These are phyloP conservation scores for Hemerocallis citrina DNA, from an alignment of 106 monocot genomes.

Conservation along the genomic window DNA sequence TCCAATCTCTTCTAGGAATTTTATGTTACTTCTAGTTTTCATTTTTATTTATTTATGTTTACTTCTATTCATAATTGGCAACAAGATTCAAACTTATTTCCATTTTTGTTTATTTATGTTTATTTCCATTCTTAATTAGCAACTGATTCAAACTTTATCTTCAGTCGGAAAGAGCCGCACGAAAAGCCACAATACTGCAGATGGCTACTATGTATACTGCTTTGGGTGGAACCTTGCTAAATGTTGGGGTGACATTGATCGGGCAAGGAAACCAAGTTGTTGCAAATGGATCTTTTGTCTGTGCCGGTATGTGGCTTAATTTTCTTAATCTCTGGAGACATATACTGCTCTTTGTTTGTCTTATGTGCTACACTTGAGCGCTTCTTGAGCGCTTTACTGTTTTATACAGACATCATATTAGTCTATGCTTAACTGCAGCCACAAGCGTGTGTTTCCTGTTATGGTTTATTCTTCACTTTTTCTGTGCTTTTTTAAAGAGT, in stretches of 20 bases:
- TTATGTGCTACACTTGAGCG: too few species aligned
- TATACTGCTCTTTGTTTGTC: background rate
- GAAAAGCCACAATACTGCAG: constrained; percentile 77
- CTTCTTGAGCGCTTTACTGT: too few species aligned
- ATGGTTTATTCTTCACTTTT: too few species aligned
- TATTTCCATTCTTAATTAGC: background rate
- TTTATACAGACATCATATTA: too few species aligned
- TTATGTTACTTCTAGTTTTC: background rate
- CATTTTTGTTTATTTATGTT: too few species aligned
- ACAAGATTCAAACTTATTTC: too few species aligned
- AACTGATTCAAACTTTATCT: background rate
- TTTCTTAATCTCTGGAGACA: background rate
- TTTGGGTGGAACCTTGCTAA: constrained; percentile 68
- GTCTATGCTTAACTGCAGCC: too few species aligned
- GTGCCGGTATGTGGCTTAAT: constrained; percentile 55
- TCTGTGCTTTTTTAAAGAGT: too few species aligned
- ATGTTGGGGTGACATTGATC: constrained; percentile 70
- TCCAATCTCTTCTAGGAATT: background rate
- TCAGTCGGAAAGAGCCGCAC: constrained; percentile 93
- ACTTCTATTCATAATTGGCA: background rate
- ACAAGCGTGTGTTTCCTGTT: too few species aligned
- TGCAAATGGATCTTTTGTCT: constrained; percentile 77
- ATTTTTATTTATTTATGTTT: background rate
- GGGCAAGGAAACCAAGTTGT: constrained; percentile 59
- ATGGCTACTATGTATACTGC: constrained; percentile 91